These are phyloP conservation scores for Daucus carota DNA, from an alignment of 129 eudicot species.

Conservation along the genomic window DH1_v3.0 NC_030381.2:48296501-48297000, in stretches of 20 bases:
- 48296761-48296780: conserved; percentile 40
- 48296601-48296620: too few relatives aligned
- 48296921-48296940: too few relatives aligned
- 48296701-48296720: background rate
- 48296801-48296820: conserved; percentile 50
- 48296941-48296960: background rate
- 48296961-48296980: conserved; percentile 4
- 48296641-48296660: background rate
- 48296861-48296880: too few relatives aligned
- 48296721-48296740: conserved; percentile 70
- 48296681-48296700: too few relatives aligned
- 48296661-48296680: background rate
- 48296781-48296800: conserved; percentile 64
- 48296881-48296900: too few relatives aligned
- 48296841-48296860: too few relatives aligned
- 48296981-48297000: background rate
- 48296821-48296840: background rate
- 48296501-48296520: conserved; percentile 29
- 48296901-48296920: too few relatives aligned
- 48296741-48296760: conserved; percentile 67
- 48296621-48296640: conserved; percentile 4
- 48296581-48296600: too few relatives aligned
- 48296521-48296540: conserved; percentile 49
- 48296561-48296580: conserved; percentile 17
- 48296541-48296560: conserved; percentile 44